Percentiles rank a stretch among this genome's conserved stretches.
Conservation (phyloP, 2,329 filamentous ascomycete species). For the Rachicladosporium sp. region DNA sequence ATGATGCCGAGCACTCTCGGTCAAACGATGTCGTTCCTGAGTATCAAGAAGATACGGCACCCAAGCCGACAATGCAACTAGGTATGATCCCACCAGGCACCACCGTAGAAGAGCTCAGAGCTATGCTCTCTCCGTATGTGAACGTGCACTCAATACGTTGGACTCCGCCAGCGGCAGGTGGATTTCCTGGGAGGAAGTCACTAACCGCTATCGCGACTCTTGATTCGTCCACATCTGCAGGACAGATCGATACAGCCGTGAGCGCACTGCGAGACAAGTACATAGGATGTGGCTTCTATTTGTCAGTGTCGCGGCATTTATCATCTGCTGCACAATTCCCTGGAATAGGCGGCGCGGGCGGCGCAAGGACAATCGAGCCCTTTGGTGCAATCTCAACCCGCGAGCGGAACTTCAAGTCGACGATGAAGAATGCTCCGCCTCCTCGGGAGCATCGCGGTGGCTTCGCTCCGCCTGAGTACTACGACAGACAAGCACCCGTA, state of each 20-base stretch:
- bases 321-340: conserved; percentile 46
- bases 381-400: conserved; percentile 19
- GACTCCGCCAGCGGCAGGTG: conserved; percentile 6
- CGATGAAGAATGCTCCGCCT: conserved; percentile 33
- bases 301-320: conserved; percentile 69
- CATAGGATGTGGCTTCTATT: conserved; percentile 70
- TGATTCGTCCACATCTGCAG: conserved; percentile 65
- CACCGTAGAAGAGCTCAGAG: conserved; percentile 51
- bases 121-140: conserved; percentile 13
- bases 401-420: conserved; percentile 15
- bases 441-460: conserved; percentile 40
- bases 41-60: conserved; percentile 30
- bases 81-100: conserved; percentile 42
- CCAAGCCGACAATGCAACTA: conserved; percentile 43
- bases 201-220: conserved; percentile 70
- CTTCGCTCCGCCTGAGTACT: conserved; percentile 68
- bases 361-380: conserved; percentile 11
- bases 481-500: conserved; percentile 51
- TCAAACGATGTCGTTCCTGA: conserved; percentile 11
- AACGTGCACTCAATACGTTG: conserved; percentile 18
- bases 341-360: conserved; percentile 1
- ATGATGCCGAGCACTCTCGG: conserved; percentile 2
- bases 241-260: conserved; percentile 70
- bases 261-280: conserved; percentile 72
- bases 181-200: conserved; percentile 52